Evolutionary conservation across 1,284 basidiomycete genomes (phyloP).

Genomic region (Papiliotrema laurentii): DNA sequence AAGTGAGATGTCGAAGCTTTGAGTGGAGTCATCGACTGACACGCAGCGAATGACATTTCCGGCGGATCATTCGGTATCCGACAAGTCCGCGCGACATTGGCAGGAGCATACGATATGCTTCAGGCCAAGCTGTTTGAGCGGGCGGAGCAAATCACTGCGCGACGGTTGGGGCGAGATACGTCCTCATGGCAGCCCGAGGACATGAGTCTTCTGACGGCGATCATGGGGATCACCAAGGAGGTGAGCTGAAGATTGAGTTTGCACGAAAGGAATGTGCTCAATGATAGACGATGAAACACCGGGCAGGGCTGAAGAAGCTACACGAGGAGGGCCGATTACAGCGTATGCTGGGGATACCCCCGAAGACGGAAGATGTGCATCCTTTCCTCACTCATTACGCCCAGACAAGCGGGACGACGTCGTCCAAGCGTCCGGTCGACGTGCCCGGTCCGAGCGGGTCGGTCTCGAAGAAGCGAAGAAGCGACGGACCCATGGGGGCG

Average conservation of each 20-base stretch:
- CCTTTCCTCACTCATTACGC: conserved; percentile 20
- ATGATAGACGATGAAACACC: conserved; percentile 22
- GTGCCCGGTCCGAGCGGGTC: background rate
- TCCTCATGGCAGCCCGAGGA: conserved; percentile 54
- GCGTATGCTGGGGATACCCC: conserved; percentile 25
- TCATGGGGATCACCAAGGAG: conserved; percentile 78
- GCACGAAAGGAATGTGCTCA: no score
- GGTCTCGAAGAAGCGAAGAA: conserved; percentile 2
- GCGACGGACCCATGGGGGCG: conserved; percentile 12
- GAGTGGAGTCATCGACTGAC: background rate
- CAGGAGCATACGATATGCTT: conserved; percentile 81
- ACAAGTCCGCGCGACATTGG: conserved; percentile 74
- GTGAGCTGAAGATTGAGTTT: conserved; percentile 54
- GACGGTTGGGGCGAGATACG: conserved; percentile 19
- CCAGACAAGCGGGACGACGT: background rate
- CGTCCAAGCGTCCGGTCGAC: background rate
- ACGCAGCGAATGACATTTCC: conserved; percentile 84
- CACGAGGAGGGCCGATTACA: conserved; percentile 46
- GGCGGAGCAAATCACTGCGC: conserved; percentile 20
- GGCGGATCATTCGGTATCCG: conserved; percentile 78
- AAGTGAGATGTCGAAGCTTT: conserved; percentile 55
- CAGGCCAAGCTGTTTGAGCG: conserved; percentile 51
- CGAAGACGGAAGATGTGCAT: conserved; percentile 5
- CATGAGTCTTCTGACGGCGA: conserved; percentile 71
- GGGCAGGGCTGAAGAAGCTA: conserved; percentile 18